Percentiles rank a stretch among this genome's conserved stretches.
Evolutionary conservation across 2,329 filamentous ascomycete genomes (phyloP).

Genomic region (Colletotrichum tropicicola): DNA sequence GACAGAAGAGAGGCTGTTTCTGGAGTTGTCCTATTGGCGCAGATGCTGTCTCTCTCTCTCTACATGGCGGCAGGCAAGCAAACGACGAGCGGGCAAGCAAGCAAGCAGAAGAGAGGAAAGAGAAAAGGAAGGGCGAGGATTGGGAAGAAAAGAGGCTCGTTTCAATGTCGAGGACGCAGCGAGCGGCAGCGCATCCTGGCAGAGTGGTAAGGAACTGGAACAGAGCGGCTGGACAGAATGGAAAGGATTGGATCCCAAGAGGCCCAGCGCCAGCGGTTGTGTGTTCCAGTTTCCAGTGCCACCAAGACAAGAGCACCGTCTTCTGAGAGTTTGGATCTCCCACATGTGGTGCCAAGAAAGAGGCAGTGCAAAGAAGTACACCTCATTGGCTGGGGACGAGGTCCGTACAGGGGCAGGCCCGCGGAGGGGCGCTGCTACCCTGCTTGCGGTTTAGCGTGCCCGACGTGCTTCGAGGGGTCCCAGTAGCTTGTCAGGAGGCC

Average conservation of each 20-base stretch:
- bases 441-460: constrained; percentile 10
- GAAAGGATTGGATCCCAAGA: not conserved
- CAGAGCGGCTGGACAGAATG: not conserved
- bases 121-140: not conserved
- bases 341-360: constrained; percentile 30
- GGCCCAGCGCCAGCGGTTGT: not conserved
- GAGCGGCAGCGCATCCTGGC: not conserved
- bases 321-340: constrained; percentile 28
- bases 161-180: not conserved
- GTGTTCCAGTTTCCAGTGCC: not conserved
- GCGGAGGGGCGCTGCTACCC: constrained; percentile 6
- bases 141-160: not conserved
- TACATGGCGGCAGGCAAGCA: constrained; percentile 15
- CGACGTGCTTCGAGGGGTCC: constrained; percentile 15
- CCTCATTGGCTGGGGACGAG: constrained; percentile 11
- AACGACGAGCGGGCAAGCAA: too few species aligned
- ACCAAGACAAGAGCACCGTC: not conserved
- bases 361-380: constrained; percentile 31
- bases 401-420: constrained; percentile 12
- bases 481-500: constrained; percentile 26
- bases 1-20: too few species aligned
- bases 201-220: constrained; percentile 7
- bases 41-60: not conserved
- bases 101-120: not conserved
- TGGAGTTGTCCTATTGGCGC: not conserved